Evolutionary conservation across 1,284 basidiomycete species (phyloP).

Genomic region (Leccinum pachyderme): DNA sequence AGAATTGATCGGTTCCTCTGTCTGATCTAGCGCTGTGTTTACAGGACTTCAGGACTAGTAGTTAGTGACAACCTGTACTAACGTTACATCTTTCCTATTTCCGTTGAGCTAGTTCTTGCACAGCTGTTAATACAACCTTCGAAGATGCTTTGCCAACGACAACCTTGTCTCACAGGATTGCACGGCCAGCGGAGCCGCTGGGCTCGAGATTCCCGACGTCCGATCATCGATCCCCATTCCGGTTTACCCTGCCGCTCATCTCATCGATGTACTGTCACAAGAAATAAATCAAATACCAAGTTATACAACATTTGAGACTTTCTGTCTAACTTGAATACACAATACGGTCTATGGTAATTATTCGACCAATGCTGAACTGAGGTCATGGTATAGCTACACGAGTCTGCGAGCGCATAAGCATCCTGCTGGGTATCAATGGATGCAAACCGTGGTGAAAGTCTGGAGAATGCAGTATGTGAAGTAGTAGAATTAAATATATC

Average conservation of each 20-base stretch:
- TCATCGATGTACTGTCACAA: not conserved
- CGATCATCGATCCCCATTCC: not conserved
- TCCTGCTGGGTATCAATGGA: not conserved
- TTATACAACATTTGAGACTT: not conserved
- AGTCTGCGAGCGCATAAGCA: not conserved
- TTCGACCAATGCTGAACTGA: not conserved
- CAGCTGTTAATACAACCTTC: not conserved
- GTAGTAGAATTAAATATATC: not conserved
- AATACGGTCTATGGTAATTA: not conserved
- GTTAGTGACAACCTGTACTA: not conserved
- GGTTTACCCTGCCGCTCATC: no score
- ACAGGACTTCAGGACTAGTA: conserved; percentile 1
- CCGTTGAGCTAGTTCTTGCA: no score
- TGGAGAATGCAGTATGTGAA: not conserved
- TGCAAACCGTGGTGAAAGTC: not conserved
- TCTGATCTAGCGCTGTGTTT: not conserved
- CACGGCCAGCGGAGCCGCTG: not conserved
- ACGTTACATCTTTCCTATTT: no score
- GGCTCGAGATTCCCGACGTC: not conserved
- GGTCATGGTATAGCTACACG: conserved; percentile 9
- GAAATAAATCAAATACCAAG: not conserved
- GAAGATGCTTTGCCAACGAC: no score
- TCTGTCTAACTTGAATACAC: not conserved
- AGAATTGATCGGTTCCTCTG: not conserved
- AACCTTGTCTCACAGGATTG: not conserved